A percentile compares a stretch with the other conserved stretches of the same genome.
phyloP scores from a whole-genome alignment of 2,329 filamentous ascomycete species.

The Venturia effusa region DNA sequence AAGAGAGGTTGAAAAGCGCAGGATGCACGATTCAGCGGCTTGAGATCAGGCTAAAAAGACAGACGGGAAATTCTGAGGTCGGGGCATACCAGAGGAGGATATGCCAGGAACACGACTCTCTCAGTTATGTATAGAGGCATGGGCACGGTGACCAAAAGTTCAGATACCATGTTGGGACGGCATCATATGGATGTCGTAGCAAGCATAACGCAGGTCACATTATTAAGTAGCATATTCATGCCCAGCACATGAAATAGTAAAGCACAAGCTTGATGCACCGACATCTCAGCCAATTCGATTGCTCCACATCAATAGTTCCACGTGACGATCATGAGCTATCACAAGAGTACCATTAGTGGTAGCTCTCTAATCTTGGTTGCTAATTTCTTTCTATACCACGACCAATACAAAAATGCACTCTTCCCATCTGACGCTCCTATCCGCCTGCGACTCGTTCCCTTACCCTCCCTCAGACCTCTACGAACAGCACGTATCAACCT shows the following conservation, averaged over 20 bases:
- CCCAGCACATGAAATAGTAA: neutral
- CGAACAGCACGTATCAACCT: conserved; percentile 35
- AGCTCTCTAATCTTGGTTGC: no score
- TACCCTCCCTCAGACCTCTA: conserved; percentile 51
- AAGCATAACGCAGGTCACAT: no score
- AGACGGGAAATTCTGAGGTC: neutral
- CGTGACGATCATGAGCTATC: neutral
- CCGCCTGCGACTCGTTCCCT: conserved; percentile 44
- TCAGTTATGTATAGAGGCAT: neutral
- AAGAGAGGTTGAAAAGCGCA: neutral
- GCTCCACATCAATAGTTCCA: neutral
- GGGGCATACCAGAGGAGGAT: neutral
- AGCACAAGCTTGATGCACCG: neutral
- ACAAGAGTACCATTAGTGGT: no score
- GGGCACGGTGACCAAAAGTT: neutral
- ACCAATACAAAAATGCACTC: neutral
- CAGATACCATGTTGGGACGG: neutral
- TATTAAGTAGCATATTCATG: neutral
- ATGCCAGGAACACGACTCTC: neutral
- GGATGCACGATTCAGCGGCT: neutral
- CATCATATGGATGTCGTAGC: neutral
- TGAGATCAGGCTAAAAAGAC: neutral
- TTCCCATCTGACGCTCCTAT: neutral
- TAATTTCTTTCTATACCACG: neutral
- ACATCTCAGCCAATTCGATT: neutral